Base-by-base conservation (phyloP, 345 rosid species). In the Ceriops tagal region DNA sequence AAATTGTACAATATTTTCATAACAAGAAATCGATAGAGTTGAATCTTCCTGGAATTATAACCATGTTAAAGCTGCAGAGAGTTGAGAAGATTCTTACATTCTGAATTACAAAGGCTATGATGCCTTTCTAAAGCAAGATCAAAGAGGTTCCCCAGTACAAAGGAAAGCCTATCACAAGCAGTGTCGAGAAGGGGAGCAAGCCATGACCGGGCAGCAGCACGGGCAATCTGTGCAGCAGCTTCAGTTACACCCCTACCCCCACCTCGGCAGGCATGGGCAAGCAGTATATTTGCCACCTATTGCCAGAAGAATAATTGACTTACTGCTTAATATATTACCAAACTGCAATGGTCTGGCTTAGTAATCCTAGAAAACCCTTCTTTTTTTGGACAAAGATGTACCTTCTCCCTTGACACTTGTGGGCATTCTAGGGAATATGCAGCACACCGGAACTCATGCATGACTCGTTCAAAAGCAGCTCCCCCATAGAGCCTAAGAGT, bases 381-480 rank as follows among this genome's bases (percentile, higher is more conserved):
- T 46, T 64, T 57, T 24, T 24, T 27, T 1, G n/a, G 15, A 13
- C 4, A 56, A 34, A 64, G 39, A 35, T 34, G 4, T 84, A 95
- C 99, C 93, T 95, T 95, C 78, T 92, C 99, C 79, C 97, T 87
- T 58, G 99, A 95, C 49, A 92, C 85, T 7, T 86, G 87, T 66
- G 99, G 99, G 67, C 97, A 95, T 71, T 90, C 93, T 35, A 95
- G 87, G 61, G 99, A 95, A 82, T 89, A 95, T 60, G 97, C 92
- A 52, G 99, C 97, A 72, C 99, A 95, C 13, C 91, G 88, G 66
- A 93, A 89, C 73, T 93, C 99, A 76, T 88, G 96, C 76, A 93
- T 85, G 65, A 87, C 96, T 78, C 99, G 86, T 77, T 95, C 97
- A 70, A 92, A 92, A 77, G 99, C 99, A 64, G 99, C 99, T 77